Evolutionary conservation across 2,329 filamentous ascomycete genomes (phyloP).

Genomic region (Ophiostoma ips): DNA sequence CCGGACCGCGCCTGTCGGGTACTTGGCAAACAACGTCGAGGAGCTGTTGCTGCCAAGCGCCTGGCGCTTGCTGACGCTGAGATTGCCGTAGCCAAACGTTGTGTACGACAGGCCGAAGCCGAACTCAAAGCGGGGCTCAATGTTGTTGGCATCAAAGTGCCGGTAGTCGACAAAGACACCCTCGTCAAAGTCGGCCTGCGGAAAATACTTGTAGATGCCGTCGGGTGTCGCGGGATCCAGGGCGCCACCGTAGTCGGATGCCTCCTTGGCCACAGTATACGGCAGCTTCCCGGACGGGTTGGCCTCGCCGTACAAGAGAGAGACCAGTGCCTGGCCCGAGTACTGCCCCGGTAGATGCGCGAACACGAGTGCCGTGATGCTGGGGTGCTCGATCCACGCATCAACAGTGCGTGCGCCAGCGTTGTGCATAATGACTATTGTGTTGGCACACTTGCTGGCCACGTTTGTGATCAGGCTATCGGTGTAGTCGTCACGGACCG

Average conservation of each 20-base stretch:
- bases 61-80: constrained; percentile 20
- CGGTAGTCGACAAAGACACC: constrained; percentile 40
- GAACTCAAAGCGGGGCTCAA: constrained; percentile 38
- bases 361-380: constrained; percentile 49
- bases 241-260: constrained; percentile 30
- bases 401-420: constrained; percentile 46
- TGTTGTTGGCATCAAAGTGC: constrained; percentile 34
- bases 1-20: constrained; percentile 25
- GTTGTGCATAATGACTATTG: constrained; percentile 52
- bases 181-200: constrained; percentile 9
- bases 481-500: constrained; percentile 51
- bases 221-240: neutral
- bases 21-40: constrained; percentile 18
- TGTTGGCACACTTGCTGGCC: constrained; percentile 44
- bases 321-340: constrained; percentile 39
- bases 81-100: constrained; percentile 31
- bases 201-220: constrained; percentile 25
- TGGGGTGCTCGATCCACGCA: constrained; percentile 45
- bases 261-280: constrained; percentile 43
- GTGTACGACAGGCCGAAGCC: constrained; percentile 44
- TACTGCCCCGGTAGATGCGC: constrained; percentile 52
- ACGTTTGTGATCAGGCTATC: constrained; percentile 43
- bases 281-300: constrained; percentile 45
- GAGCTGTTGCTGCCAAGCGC: constrained; percentile 9
- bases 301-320: constrained; percentile 41